phyloP scores from a whole-genome alignment of 2,329 filamentous ascomycete genomes.

The Cordyceps militaris region DNA sequence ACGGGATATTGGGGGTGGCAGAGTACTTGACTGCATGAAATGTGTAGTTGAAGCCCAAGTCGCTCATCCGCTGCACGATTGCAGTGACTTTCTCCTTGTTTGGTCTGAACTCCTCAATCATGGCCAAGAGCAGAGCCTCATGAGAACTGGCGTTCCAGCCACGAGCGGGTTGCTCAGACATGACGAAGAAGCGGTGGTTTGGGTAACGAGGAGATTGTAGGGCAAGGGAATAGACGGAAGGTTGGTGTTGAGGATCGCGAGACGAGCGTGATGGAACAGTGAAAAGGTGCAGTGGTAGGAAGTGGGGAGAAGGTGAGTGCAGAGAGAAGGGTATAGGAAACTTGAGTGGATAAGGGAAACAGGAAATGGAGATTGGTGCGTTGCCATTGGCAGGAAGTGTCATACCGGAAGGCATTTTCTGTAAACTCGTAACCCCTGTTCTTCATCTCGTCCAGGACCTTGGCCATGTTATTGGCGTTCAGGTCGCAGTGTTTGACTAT shows the following conservation, averaged over 20 bases:
- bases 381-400: not conserved
- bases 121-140: conserved; percentile 30
- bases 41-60: conserved; percentile 32
- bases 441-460: conserved; percentile 32
- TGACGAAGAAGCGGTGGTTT: not conserved
- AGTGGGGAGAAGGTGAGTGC: not conserved
- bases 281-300: not conserved
- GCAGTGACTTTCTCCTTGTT: conserved; percentile 25
- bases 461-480: conserved; percentile 23
- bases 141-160: conserved; percentile 31
- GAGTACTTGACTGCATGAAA: conserved; percentile 34
- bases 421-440: conserved; percentile 34
- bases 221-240: conserved; percentile 9
- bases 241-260: too few relatives aligned
- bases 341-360: not conserved
- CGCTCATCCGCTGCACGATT: conserved; percentile 26
- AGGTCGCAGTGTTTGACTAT: conserved; percentile 32
- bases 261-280: not conserved
- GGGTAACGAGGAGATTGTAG: too few relatives aligned
- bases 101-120: conserved; percentile 31
- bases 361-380: not conserved
- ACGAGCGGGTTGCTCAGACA: conserved; percentile 20
- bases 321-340: not conserved
- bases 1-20: not conserved
- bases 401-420: conserved; percentile 35